A percentile compares a stretch with the other conserved stretches of the same genome.
These are phyloP conservation scores for Physaria fendleri DNA, from an alignment of 345 rosid genomes.

Conservation along the genomic window DNA sequence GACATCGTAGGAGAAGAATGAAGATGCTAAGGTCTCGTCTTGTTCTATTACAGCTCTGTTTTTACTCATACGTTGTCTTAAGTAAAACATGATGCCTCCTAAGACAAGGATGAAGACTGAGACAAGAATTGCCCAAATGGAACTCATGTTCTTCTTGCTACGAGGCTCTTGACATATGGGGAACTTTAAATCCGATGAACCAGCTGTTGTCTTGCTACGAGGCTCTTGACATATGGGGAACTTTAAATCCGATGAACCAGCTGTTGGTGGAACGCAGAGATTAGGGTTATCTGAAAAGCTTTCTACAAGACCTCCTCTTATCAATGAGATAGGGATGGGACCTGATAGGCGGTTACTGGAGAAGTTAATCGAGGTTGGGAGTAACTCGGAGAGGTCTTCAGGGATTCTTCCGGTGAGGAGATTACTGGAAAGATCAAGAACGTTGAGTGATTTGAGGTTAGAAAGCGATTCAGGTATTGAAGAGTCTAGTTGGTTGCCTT, in stretches of 20 bases:
- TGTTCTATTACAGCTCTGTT: constrained; percentile 45
- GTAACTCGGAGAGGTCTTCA: constrained; percentile 47
- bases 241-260: constrained; percentile 37
- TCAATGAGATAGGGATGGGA: constrained; percentile 66
- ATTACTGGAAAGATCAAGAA: constrained; percentile 82
- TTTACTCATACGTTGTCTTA: constrained; percentile 46
- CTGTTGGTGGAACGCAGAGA: constrained; percentile 57
- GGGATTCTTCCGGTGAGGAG: constrained; percentile 69
- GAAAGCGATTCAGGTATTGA: constrained; percentile 69
- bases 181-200: constrained; percentile 43
- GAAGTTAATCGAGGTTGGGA: constrained; percentile 73
- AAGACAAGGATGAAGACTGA: constrained; percentile 45
- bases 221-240: constrained; percentile 55
- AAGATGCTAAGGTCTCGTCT: constrained; percentile 49
- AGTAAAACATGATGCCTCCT: constrained; percentile 51
- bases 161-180: constrained; percentile 48
- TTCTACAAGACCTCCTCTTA: constrained; percentile 63
- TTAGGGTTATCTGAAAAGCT: constrained; percentile 82
- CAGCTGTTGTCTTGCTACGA: constrained; percentile 33
- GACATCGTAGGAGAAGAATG: constrained; percentile 65
- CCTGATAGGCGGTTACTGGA: constrained; percentile 78
- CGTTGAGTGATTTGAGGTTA: constrained; percentile 60
- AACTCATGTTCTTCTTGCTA: constrained; percentile 44
- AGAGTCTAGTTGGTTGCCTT: constrained; percentile 57
- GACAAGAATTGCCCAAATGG: constrained; percentile 53